Base-by-base conservation (phyloP, 805 yeast genomes). In the Ogataea paraovalis region DNA sequence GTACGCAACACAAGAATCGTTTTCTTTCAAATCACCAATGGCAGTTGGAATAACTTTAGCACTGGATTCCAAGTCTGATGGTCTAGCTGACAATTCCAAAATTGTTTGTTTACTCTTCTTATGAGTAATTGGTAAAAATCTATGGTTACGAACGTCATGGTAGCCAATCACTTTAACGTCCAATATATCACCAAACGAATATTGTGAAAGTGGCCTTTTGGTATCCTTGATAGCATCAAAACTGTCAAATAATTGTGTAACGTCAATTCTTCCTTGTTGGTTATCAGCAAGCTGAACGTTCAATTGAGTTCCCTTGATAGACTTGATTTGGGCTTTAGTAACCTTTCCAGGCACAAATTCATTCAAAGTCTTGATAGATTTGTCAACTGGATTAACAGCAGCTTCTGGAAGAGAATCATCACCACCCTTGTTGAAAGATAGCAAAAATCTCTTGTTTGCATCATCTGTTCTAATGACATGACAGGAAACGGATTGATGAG, bases 241-340 rank as follows among this genome's bases (percentile, higher is more conserved):
- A 0, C 64, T 55, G 45, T 79, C 81, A 65, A 78, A 85, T 36
- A 85, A 69, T 65, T 89, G 86, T 16, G 90, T 77, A 16, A 84
- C 72, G 57, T 88, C 96, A 49, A 91, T 68, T 62, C 95, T 79
- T 34, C 96, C 97, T 57, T 79, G 85, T 51, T 82, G 71, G 60
- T 85, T 83, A 50, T 85, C 94, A 45, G 94, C 90, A 41, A 90
- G 70, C 43, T 76, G 76, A 18, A 91, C 85, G 57, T 83, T 82
- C 55, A 91, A 69, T 67, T 87, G 94, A 5, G 87, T 80, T 28
- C 78, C 80, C 61, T 85, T 87, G 33, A 87, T 75, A 1, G 83
- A 70, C 42, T 75, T 82, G 46, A 91, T 68, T 16, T 62, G 60
- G 36, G 84, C 92, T 50, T 77, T 74, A 8, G 90, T 82, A 20